Percentiles rank a stretch among this genome's conserved stretches.
phyloP scores from a whole-genome alignment of 2,329 filamentous ascomycete species.

The Thelonectria rubi region DNA sequence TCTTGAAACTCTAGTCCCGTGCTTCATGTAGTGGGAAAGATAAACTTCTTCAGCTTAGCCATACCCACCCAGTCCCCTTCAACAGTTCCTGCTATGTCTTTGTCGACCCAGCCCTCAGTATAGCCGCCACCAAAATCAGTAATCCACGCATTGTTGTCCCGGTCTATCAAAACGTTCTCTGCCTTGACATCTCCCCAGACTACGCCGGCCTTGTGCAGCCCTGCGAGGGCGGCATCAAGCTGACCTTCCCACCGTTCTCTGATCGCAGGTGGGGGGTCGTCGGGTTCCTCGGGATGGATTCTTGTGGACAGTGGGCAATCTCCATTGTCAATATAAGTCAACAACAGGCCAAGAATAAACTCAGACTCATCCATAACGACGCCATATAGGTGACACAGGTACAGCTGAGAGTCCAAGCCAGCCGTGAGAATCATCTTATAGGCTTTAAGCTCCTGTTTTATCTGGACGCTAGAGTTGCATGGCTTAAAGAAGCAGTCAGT shows the following conservation, averaged over 20 bases:
- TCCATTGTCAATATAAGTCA: conserved; percentile 23
- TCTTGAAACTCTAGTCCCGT: too few relatives aligned
- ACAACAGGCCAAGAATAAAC: conserved; percentile 28
- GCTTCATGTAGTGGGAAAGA: not conserved
- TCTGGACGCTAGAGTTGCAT: conserved; percentile 23
- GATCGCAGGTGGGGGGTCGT: conserved; percentile 19
- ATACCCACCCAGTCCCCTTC: not conserved
- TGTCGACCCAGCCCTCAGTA: not conserved
- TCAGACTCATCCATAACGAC: conserved; percentile 29
- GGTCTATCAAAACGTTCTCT: conserved; percentile 1
- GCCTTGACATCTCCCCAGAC: conserved; percentile 13
- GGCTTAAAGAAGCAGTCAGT: conserved; percentile 37
- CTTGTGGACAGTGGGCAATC: conserved; percentile 5
- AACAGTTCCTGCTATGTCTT: not conserved
- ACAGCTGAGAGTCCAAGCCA: conserved; percentile 18
- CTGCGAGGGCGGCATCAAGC: conserved; percentile 11
- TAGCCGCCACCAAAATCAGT: conserved; percentile 12
- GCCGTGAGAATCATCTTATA: conserved; percentile 28
- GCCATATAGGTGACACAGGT: conserved; percentile 34
- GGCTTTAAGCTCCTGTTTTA: conserved; percentile 27
- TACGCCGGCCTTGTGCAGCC: not conserved
- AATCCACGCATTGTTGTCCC: not conserved
- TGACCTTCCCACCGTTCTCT: conserved; percentile 28
- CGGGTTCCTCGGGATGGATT: conserved; percentile 1
- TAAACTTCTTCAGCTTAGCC: not conserved